phyloP scores from a whole-genome alignment of 2,329 filamentous ascomycete species.

The Neodidymelliopsis sp. region DNA sequence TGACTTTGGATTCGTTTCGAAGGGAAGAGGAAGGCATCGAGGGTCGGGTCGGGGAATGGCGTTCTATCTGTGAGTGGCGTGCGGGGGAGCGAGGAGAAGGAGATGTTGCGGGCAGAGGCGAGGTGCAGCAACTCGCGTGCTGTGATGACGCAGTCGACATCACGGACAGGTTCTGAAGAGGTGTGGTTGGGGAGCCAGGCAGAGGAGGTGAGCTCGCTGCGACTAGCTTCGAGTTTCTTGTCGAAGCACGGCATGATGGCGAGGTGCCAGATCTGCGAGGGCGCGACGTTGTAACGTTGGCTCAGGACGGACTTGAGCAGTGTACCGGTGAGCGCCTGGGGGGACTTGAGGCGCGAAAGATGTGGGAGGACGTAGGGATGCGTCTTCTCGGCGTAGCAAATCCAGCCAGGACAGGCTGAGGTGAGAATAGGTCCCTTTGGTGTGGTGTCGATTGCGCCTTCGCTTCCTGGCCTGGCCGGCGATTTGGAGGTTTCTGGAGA shows the following conservation, averaged over 20 bases:
- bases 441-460: slow-evolving; percentile 53
- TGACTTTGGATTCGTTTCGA: slow-evolving; percentile 44
- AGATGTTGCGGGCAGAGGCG: slow-evolving; percentile 78
- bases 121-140: slow-evolving; percentile 93
- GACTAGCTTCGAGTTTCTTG: slow-evolving; percentile 96
- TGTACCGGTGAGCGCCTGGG: slow-evolving; percentile 89
- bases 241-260: slow-evolving; percentile 99
- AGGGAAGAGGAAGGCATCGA: slow-evolving; percentile 80
- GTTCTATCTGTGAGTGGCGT: slow-evolving; percentile 59
- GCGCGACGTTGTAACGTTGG: slow-evolving; percentile 72
- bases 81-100: slow-evolving; percentile 76
- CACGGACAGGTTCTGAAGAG: slow-evolving; percentile 63
- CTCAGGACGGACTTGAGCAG: slow-evolving; percentile 87
- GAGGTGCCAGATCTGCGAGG: slow-evolving; percentile 89
- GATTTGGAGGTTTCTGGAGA: slow-evolving; percentile 35
- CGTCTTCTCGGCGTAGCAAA: slow-evolving; percentile 98
- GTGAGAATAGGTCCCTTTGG: slow-evolving; percentile 74
- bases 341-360: slow-evolving; percentile 89
- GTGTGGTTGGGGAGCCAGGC: slow-evolving; percentile 64
- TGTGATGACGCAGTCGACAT: slow-evolving; percentile 98
- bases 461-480: slow-evolving; percentile 33
- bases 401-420: slow-evolving; percentile 95
- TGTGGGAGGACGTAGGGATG: slow-evolving; percentile 93
- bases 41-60: slow-evolving; percentile 74
- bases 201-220: slow-evolving; percentile 85